A percentile compares a stretch with the other conserved stretches of the same genome.
phyloP scores from a whole-genome alignment of 345 rosid species.

The Salix suchowensis region DNA sequence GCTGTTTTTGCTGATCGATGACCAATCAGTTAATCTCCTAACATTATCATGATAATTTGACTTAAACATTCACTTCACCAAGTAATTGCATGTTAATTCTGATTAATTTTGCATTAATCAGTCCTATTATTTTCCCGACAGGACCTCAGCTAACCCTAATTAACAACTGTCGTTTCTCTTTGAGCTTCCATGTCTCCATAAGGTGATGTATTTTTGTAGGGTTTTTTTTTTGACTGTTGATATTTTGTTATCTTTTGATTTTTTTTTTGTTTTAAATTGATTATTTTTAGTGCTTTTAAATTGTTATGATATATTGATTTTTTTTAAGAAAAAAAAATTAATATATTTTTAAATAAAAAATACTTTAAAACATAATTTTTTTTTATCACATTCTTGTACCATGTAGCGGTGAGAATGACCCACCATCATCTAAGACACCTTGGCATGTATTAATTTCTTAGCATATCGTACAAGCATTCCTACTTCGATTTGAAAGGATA shows the following conservation, averaged over 20 bases:
- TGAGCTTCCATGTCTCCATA: background rate
- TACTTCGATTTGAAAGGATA: conserved; percentile 11
- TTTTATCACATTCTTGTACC: background rate
- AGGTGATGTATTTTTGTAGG: background rate
- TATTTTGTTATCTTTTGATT: too few relatives aligned
- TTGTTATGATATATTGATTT: too few relatives aligned
- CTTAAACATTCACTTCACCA: background rate
- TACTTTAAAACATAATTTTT: too few relatives aligned
- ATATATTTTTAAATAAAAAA: too few relatives aligned
- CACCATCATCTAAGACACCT: background rate
- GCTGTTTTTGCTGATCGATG: too few relatives aligned
- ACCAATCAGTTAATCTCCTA: background rate
- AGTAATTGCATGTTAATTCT: background rate
- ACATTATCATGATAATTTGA: background rate
- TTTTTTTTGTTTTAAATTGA: too few relatives aligned
- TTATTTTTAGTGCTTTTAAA: too few relatives aligned
- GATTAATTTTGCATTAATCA: background rate
- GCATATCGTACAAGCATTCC: background rate
- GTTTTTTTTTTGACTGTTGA: too few relatives aligned
- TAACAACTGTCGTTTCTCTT: conserved; percentile 1
- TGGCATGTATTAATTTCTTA: background rate
- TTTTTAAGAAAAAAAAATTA: too few relatives aligned
- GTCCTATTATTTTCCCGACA: conserved; percentile 5
- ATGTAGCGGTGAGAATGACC: conserved; percentile 19
- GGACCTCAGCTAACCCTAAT: conserved; percentile 7